Percentiles rank a stretch among this genome's conserved stretches.
Conservation (phyloP, 2,329 filamentous ascomycete species). For the Verticillium tricorpus region DNA sequence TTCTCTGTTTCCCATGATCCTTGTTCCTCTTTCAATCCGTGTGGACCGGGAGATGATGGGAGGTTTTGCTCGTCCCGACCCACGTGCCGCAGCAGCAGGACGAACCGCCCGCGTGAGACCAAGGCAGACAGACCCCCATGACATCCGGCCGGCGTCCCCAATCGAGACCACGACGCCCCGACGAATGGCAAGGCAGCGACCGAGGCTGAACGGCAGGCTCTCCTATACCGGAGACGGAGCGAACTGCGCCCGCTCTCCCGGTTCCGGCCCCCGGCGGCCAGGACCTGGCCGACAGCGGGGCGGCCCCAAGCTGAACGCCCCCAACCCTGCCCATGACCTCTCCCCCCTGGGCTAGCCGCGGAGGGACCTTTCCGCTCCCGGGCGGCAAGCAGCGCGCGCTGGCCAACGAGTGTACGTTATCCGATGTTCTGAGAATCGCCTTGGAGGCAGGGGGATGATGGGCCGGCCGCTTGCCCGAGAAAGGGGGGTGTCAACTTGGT, state of each 20-base stretch:
- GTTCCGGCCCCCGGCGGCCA: not conserved
- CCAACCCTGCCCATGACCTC: not conserved
- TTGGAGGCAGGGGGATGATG: not conserved
- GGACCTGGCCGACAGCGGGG: not conserved
- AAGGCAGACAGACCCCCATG: not conserved
- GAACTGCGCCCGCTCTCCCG: not conserved
- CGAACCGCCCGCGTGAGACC: not conserved
- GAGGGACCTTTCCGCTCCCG: not conserved
- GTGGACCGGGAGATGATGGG: no score
- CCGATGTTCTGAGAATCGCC: not conserved
- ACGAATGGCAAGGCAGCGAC: not conserved
- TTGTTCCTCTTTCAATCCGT: no score
- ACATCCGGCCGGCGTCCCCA: not conserved
- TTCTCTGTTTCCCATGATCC: no score
- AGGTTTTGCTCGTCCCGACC: no score
- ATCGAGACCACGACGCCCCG: not conserved
- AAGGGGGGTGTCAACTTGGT: not conserved
- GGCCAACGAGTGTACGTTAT: not conserved
- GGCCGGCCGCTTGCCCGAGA: not conserved
- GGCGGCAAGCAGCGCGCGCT: not conserved
- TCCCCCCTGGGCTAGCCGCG: not conserved
- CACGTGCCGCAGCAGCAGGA: not conserved
- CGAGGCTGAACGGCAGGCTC: not conserved
- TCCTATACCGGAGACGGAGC: no score
- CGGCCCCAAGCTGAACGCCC: not conserved